These are phyloP conservation scores for Mucor ambiguus DNA, from an alignment of 371 early-diverging fungal genomes.

Conservation along the genomic window DNA sequence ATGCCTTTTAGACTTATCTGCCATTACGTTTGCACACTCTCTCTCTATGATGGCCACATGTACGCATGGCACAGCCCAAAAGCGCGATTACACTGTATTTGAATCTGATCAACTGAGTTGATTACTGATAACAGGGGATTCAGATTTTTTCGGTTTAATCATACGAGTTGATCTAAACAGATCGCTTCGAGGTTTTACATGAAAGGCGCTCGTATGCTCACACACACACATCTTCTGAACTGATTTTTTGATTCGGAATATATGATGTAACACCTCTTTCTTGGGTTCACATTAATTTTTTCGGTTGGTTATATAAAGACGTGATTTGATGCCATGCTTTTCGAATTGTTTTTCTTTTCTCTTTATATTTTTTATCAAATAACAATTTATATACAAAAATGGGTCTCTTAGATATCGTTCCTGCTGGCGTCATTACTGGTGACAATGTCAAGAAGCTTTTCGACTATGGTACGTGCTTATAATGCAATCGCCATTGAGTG, in stretches of 20 bases:
- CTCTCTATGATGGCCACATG: not conserved
- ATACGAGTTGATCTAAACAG: conserved; percentile 25
- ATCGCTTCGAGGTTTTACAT: conserved; percentile 13
- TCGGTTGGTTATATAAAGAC: conserved; percentile 16
- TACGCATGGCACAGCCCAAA: not conserved
- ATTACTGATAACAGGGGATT: conserved; percentile 25
- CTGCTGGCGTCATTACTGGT: conserved; percentile 90
- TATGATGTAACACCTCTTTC: conserved; percentile 15
- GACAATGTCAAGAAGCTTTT: conserved; percentile 86
- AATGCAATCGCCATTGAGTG: not conserved
- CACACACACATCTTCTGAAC: conserved; percentile 5
- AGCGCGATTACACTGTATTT: not conserved
- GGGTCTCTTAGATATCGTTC: conserved; percentile 83
- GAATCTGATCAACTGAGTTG: conserved; percentile 15
- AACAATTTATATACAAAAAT: conserved; percentile 27
- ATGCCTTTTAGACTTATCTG: not conserved
- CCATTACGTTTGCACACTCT: not conserved
- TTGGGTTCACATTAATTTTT: not conserved
- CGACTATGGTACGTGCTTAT: conserved; percentile 55
- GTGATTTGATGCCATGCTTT: conserved; percentile 1
- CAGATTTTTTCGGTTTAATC: conserved; percentile 23
- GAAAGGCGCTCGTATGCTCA: not conserved
- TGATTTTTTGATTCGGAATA: conserved; percentile 9
- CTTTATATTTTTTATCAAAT: conserved; percentile 8
- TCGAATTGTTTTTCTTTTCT: conserved; percentile 11